Base-by-base conservation (phyloP, 2,329 filamentous ascomycete species). In the Claviceps quebecensis region DNA sequence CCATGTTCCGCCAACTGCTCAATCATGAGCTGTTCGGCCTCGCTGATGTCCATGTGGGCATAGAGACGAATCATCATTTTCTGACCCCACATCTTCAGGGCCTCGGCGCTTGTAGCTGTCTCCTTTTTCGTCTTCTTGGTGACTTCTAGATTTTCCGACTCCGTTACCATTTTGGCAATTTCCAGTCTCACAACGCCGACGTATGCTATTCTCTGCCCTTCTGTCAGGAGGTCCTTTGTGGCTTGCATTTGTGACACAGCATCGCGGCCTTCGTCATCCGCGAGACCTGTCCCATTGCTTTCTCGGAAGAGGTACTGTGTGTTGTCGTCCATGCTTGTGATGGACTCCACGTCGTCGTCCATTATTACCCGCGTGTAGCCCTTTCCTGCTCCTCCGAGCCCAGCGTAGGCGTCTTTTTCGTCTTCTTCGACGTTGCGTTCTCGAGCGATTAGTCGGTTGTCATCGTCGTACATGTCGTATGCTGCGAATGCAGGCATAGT, bases 21-120 rank as follows among this genome's bases (percentile, higher is more conserved):
- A 58, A 98, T 96, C 93, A 98, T 98, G 65, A 98, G 75, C 71
- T 98, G 93, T 68, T 98, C 93, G 14, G 80, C 83, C 22, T 84
- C 74, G 61, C 83, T 89, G 61, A 98, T 94, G 54, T 98, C 93
- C 93, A 98, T 98, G 67, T 98, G 93, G 13, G 81, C 73, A 65
- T 97, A 98, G 13, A 98, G 67, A 23, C 91, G 81, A 54, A 96
- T 81, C 90, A 98, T 98, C 77, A 95, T 95, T 71, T 94, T 94
- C 66, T 98, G 93, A 52, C 86, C 83, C 91, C 91, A 98, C 86
- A 96, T 96, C 67, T 85, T 85, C 71, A 87, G 84, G 38, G 83
- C 79, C 65, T 96, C 93, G 11, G 81, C 71, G 0, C 86, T 80
- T 54, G 84, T 70, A 34, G 78, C 75, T 11, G 89, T 65, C 44